phyloP scores from a whole-genome alignment of 1,284 basidiomycete genomes.

The Malassezia japonica region DNA sequence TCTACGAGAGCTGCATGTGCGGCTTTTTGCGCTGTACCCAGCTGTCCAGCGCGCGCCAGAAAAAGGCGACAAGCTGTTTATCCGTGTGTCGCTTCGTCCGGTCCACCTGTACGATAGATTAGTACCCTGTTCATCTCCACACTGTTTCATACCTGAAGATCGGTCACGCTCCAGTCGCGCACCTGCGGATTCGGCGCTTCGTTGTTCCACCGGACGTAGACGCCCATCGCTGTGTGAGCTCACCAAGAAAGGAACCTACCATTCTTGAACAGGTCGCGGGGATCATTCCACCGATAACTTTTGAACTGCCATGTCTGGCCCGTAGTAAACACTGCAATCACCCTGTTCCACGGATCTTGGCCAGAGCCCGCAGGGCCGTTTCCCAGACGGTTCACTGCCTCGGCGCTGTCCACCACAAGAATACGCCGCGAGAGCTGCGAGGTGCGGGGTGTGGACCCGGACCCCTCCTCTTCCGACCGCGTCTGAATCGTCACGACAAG shows the following conservation, averaged over 20 bases:
- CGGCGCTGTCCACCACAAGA: slow-evolving; percentile 81
- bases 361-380: slow-evolving; percentile 18
- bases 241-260: slow-evolving; percentile 53
- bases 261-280: slow-evolving; percentile 79
- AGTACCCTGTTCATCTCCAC: no score
- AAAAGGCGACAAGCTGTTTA: slow-evolving; percentile 83
- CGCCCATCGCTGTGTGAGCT: slow-evolving; percentile 31
- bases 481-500: slow-evolving; percentile 37
- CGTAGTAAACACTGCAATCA: slow-evolving; percentile 91
- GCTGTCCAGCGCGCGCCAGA: slow-evolving; percentile 80
- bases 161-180: slow-evolving; percentile 91
- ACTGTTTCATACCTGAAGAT: slow-evolving; percentile 65
- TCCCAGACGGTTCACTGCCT: slow-evolving; percentile 82
- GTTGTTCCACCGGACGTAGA: slow-evolving; percentile 80
- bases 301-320: slow-evolving; percentile 97
- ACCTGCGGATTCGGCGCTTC: slow-evolving; percentile 78
- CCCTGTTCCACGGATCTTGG: slow-evolving; percentile 59
- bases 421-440: slow-evolving; percentile 51
- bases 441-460: neutral
- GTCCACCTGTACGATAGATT: slow-evolving; percentile 26
- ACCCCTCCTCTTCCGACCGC: slow-evolving; percentile 18
- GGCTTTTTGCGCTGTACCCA: slow-evolving; percentile 57
- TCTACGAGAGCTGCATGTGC: slow-evolving; percentile 17
- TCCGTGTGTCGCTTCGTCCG: slow-evolving; percentile 67
- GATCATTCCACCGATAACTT: slow-evolving; percentile 90